phyloP scores from a whole-genome alignment of 2,329 filamentous ascomycete genomes.

The Sporothrix pseudoabietina region DNA sequence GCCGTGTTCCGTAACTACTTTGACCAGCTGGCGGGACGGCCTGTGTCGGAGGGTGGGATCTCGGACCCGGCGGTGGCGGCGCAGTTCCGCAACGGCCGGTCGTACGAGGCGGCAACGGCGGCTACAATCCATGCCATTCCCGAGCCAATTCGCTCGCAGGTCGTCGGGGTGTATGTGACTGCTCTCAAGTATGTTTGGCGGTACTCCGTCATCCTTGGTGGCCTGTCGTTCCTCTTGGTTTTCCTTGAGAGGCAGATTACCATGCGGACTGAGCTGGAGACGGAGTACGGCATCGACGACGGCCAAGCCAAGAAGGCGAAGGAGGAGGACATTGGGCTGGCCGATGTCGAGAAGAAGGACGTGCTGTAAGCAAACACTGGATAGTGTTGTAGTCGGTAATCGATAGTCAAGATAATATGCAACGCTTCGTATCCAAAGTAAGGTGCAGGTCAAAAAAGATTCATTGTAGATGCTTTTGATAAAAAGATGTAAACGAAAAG shows the following conservation, averaged over 20 bases:
- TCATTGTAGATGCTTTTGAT: slow-evolving; percentile 10
- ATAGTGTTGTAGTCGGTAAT: neutral
- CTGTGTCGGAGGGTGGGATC: slow-evolving; percentile 20
- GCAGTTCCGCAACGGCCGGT: slow-evolving; percentile 35
- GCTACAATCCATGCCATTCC: slow-evolving; percentile 35
- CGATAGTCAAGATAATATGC: neutral
- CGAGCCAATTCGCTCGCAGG: slow-evolving; percentile 30
- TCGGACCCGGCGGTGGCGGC: slow-evolving; percentile 31
- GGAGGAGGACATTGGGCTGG: neutral
- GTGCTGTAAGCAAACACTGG: neutral
- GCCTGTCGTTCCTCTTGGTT: slow-evolving; percentile 35
- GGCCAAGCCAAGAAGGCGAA: slow-evolving; percentile 15
- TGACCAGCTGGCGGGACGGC: neutral
- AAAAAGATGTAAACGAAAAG: neutral
- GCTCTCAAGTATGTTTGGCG: slow-evolving; percentile 36
- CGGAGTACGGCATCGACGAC: slow-evolving; percentile 39
- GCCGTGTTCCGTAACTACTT: slow-evolving; percentile 44
- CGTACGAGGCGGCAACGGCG: slow-evolving; percentile 37
- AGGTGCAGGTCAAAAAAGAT: neutral
- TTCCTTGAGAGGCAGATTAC: slow-evolving; percentile 36
- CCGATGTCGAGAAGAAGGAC: neutral
- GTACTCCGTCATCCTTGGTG: slow-evolving; percentile 39
- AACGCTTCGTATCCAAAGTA: neutral
- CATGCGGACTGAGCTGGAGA: slow-evolving; percentile 39
- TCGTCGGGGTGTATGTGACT: slow-evolving; percentile 34